Evolutionary conservation across 2,329 filamentous ascomycete genomes (phyloP).

Genomic region (Microcyclosporella mali): DNA sequence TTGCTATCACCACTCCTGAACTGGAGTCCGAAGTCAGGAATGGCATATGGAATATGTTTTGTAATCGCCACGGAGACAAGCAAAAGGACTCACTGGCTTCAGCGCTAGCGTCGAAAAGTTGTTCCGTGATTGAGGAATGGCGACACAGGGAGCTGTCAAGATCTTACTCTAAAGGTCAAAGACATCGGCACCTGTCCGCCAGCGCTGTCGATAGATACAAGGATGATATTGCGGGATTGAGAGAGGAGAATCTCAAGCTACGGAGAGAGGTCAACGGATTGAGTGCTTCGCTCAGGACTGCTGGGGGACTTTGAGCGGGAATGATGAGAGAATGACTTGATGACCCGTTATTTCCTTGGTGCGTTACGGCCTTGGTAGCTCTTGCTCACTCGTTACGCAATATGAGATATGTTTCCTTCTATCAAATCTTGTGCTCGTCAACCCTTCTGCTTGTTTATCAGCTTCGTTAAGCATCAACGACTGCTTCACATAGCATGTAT

Average conservation of each 20-base stretch:
- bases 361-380: too few relatives aligned
- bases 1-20: neutral
- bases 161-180: neutral
- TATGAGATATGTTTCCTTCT: too few relatives aligned
- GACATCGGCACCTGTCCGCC: neutral
- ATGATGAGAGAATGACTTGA: too few relatives aligned
- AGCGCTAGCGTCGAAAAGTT: slow-evolving; percentile 6
- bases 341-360: too few relatives aligned
- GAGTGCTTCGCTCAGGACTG: too few relatives aligned
- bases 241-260: neutral
- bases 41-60: slow-evolving; percentile 11
- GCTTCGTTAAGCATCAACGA: too few relatives aligned
- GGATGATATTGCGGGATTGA: neutral
- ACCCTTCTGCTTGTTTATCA: too few relatives aligned
- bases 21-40: slow-evolving; percentile 7
- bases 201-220: neutral
- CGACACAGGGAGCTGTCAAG: slow-evolving; percentile 4
- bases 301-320: too few relatives aligned
- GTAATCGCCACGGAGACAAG: slow-evolving; percentile 9
- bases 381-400: too few relatives aligned
- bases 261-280: neutral
- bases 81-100: slow-evolving; percentile 10
- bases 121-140: slow-evolving; percentile 10
- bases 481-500: too few relatives aligned
- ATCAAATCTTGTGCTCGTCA: too few relatives aligned